phyloP scores from a whole-genome alignment of 1,284 basidiomycete genomes.

The Pseudomicrostroma phylloplanum region DNA sequence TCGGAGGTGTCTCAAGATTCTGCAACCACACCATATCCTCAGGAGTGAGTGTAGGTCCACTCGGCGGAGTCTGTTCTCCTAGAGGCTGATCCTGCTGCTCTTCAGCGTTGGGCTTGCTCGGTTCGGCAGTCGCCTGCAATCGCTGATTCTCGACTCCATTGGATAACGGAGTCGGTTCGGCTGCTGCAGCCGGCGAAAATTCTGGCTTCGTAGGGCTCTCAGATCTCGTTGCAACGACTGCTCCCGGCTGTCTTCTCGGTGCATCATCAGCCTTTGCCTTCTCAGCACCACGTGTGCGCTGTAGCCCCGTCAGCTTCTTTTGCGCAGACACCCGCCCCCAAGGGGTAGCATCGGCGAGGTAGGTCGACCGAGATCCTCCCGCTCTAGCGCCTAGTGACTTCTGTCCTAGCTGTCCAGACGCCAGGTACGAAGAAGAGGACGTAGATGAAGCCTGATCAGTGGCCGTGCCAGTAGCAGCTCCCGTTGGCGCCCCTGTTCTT shows the following conservation, averaged over 20 bases:
- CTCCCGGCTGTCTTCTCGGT: background rate
- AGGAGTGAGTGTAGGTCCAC: background rate
- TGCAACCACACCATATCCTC: conserved; percentile 9
- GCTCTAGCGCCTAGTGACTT: too few relatives aligned
- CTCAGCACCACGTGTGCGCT: background rate
- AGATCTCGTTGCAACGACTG: too few relatives aligned
- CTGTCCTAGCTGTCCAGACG: too few relatives aligned
- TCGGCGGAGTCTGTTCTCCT: background rate
- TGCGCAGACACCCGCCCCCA: background rate
- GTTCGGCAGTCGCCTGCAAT: conserved; percentile 14
- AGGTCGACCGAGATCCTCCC: background rate
- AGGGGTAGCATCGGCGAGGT: conserved; percentile 1
- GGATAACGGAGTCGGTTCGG: conserved; percentile 15
- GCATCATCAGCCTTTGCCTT: too few relatives aligned
- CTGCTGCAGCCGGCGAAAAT: background rate
- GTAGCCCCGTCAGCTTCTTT: conserved; percentile 1
- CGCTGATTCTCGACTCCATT: too few relatives aligned
- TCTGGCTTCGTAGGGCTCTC: background rate
- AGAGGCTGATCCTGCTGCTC: background rate
- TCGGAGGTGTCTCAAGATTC: conserved; percentile 13
- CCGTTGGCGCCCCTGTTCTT: background rate
- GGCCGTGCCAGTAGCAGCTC: background rate
- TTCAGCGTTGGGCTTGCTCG: background rate
- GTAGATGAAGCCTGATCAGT: background rate
- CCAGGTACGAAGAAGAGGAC: background rate